These are phyloP conservation scores for Fraxinus xanthoxyloides DNA, from an alignment of 305 asterid species.

Conservation along the genomic window DNA sequence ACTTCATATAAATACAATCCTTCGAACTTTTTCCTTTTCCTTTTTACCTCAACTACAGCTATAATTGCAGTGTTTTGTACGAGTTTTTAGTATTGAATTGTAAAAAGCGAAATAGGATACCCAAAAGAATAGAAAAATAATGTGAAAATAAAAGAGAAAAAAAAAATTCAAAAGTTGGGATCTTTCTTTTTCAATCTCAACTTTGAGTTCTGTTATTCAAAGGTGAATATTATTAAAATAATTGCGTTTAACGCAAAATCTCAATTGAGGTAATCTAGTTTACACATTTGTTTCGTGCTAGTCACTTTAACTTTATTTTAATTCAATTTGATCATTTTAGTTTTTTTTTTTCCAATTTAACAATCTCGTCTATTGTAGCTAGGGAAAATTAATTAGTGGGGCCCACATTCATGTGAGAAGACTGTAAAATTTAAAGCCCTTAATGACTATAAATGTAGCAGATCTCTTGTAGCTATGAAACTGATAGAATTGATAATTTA, in stretches of 20 bases:
- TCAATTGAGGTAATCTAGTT: neutral
- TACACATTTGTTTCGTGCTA: neutral
- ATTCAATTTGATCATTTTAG: neutral
- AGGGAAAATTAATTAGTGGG: too few relatives aligned
- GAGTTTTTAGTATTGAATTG: slow-evolving; percentile 4
- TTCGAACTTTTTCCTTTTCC: neutral
- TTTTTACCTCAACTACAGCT: neutral
- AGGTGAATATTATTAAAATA: neutral
- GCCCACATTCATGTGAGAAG: too few relatives aligned
- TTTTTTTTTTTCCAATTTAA: neutral
- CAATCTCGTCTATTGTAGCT: neutral
- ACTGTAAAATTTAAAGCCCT: too few relatives aligned
- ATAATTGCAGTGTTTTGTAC: neutral
- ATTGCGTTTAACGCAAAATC: neutral
- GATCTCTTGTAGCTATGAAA: neutral
- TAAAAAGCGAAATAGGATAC: neutral
- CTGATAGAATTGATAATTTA: neutral
- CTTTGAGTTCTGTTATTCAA: slow-evolving; percentile 12
- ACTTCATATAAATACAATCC: slow-evolving; percentile 15
- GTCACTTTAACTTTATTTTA: neutral
- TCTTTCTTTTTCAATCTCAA: slow-evolving; percentile 13
- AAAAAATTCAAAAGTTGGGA: slow-evolving; percentile 5
- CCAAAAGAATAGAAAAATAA: slow-evolving; percentile 14
- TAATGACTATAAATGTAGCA: too few relatives aligned
- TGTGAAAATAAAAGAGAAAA: neutral